Percentiles rank a stretch among this genome's conserved stretches.
Conservation (phyloP, 345 rosid species). For the Arabis alpina region DNA sequence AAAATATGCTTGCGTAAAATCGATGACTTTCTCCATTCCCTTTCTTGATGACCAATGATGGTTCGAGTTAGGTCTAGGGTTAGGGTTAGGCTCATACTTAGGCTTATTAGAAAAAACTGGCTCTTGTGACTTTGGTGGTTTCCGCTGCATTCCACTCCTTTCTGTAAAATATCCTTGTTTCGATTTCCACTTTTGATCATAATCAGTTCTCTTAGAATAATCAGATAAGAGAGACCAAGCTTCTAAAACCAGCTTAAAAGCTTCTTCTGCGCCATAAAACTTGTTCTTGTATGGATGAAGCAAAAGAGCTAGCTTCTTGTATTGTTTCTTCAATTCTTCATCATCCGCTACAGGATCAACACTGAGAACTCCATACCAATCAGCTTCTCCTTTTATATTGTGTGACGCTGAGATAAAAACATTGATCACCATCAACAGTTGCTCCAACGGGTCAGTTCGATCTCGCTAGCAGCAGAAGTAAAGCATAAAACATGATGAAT, state of each 20-base stretch:
- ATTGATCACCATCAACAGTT: constrained; percentile 10
- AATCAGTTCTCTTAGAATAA: constrained; percentile 59
- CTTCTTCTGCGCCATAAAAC: constrained; percentile 71
- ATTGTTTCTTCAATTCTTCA: constrained; percentile 60
- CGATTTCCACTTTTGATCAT: constrained; percentile 60
- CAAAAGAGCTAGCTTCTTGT: constrained; percentile 64
- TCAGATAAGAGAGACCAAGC: constrained; percentile 77
- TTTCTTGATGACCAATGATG: no score
- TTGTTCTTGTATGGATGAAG: constrained; percentile 93
- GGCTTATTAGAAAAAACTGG: no score
- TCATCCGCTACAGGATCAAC: constrained; percentile 61
- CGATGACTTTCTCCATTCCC: no score
- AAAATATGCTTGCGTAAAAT: no score
- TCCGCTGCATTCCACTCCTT: no score
- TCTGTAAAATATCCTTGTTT: not conserved
- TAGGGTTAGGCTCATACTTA: no score
- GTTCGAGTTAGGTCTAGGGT: no score
- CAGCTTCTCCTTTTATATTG: constrained; percentile 47
- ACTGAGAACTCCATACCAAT: constrained; percentile 78
- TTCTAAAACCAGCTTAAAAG: constrained; percentile 71
- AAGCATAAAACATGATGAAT: no score
- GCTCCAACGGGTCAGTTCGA: no score
- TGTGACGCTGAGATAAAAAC: constrained; percentile 10
- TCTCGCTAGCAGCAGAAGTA: no score
- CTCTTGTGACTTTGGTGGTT: no score